Evolutionary conservation across 2,329 filamentous ascomycete genomes (phyloP).

Genomic region (Myriangium duriaei): DNA sequence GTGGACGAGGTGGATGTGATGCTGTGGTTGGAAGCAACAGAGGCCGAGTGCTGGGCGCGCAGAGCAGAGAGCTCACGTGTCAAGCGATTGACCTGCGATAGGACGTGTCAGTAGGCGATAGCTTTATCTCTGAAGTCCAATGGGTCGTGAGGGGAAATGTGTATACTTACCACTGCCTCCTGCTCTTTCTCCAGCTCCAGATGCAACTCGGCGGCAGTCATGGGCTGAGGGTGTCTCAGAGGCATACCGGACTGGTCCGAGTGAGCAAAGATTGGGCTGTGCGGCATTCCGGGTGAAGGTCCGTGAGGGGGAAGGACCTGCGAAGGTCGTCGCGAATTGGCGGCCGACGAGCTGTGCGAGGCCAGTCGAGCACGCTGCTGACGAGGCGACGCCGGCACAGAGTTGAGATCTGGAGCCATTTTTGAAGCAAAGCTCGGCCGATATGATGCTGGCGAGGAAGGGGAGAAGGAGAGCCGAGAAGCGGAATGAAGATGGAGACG

Average conservation of each 20-base stretch:
- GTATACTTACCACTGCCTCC: conserved; percentile 66
- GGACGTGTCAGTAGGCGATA: background rate
- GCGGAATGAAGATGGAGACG: no score
- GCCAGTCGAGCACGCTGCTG: conserved; percentile 20
- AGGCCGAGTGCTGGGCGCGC: conserved; percentile 51
- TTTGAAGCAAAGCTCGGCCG: no score
- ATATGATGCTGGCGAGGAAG: no score
- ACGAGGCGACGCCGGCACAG: conserved; percentile 28
- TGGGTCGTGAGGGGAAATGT: background rate
- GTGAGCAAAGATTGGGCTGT: conserved; percentile 5
- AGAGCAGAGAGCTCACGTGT: conserved; percentile 78
- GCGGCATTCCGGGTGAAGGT: conserved; percentile 3
- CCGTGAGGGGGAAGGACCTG: conserved; percentile 23
- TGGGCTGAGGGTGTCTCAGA: conserved; percentile 69
- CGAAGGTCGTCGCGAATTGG: conserved; percentile 33
- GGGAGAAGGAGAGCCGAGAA: no score
- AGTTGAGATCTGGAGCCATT: conserved; percentile 40
- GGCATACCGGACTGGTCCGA: conserved; percentile 33
- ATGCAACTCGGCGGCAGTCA: conserved; percentile 83
- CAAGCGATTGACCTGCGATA: conserved; percentile 71
- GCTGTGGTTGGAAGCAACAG: conserved; percentile 44
- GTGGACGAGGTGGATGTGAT: conserved; percentile 44
- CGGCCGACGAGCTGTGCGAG: conserved; percentile 25
- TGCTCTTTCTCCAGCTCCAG: conserved; percentile 88
- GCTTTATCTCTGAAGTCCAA: background rate